A percentile compares a stretch with the other conserved stretches of the same genome.
Evolutionary conservation across 2,329 filamentous ascomycete species (phyloP).

Genomic region (Botrytis squamosa): DNA sequence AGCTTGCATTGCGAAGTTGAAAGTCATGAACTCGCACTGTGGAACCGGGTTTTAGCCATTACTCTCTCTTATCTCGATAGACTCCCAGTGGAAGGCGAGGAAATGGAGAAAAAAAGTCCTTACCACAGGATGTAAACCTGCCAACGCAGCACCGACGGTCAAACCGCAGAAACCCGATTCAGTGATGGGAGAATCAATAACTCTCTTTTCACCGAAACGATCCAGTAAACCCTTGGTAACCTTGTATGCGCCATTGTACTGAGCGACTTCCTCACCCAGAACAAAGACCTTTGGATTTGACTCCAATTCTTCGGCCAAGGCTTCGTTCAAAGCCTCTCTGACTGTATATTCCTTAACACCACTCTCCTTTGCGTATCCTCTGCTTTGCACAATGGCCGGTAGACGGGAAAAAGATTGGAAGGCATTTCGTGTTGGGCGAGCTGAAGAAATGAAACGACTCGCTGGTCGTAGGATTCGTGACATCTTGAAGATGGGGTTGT

Average conservation of each 20-base stretch:
- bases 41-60: conserved; percentile 14
- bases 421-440: conserved; percentile 49
- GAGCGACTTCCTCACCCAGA: conserved; percentile 95
- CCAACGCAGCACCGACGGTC: conserved; percentile 90
- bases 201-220: conserved; percentile 93
- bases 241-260: conserved; percentile 99
- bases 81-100: conserved; percentile 12
- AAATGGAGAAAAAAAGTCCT: conserved; percentile 44
- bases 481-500: conserved; percentile 33
- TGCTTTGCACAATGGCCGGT: conserved; percentile 37
- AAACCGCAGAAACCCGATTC: conserved; percentile 94
- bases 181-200: conserved; percentile 98
- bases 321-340: conserved; percentile 95
- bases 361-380: conserved; percentile 40
- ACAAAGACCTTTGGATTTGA: conserved; percentile 92
- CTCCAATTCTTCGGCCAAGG: conserved; percentile 96
- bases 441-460: conserved; percentile 58
- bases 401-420: conserved; percentile 47
- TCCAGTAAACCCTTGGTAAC: conserved; percentile 97
- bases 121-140: conserved; percentile 90
- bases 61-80: neutral
- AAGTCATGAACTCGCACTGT: conserved; percentile 99
- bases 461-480: conserved; percentile 63
- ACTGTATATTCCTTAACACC: conserved; percentile 92
- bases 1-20: conserved; percentile 99